phyloP scores from a whole-genome alignment of 1,139 yeast species.

The Keqinozyma sinolaborantium region DNA sequence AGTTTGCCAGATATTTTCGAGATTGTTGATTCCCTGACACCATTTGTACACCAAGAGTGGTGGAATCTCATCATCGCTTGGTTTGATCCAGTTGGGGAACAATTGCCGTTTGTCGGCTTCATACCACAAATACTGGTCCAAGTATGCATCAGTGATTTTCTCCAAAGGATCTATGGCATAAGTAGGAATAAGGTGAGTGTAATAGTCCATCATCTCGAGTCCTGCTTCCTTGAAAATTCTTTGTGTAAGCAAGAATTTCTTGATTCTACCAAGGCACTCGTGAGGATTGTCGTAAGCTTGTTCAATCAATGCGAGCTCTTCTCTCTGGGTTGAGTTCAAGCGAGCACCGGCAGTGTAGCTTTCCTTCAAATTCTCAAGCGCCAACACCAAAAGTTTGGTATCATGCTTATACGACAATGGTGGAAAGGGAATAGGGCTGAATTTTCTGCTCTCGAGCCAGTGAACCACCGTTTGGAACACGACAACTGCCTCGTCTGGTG shows the following conservation, averaged over 20 bases:
- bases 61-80: conserved; percentile 91
- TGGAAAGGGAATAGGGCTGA: conserved; percentile 90
- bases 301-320: conserved; percentile 88
- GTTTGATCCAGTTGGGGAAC: conserved; percentile 96
- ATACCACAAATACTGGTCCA: conserved; percentile 95
- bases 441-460: conserved; percentile 87
- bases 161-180: conserved; percentile 89
- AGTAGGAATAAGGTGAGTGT: conserved; percentile 80
- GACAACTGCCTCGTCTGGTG: conserved; percentile 86
- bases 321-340: conserved; percentile 82
- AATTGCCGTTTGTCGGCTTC: conserved; percentile 85
- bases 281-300: conserved; percentile 97
- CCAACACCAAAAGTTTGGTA: conserved; percentile 82
- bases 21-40: conserved; percentile 90
- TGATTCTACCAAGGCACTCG: conserved; percentile 81
- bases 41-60: conserved; percentile 90
- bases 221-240: conserved; percentile 89
- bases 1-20: conserved; percentile 75
- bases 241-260: conserved; percentile 79
- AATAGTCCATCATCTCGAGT: conserved; percentile 89
- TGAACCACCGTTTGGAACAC: conserved; percentile 84
- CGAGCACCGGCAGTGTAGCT: conserved; percentile 80
- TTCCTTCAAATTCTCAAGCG: conserved; percentile 85
- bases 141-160: conserved; percentile 92
- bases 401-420: conserved; percentile 92